Base-by-base conservation (phyloP, 139 green algal genomes). In the Asterochloris erici region DNA sequence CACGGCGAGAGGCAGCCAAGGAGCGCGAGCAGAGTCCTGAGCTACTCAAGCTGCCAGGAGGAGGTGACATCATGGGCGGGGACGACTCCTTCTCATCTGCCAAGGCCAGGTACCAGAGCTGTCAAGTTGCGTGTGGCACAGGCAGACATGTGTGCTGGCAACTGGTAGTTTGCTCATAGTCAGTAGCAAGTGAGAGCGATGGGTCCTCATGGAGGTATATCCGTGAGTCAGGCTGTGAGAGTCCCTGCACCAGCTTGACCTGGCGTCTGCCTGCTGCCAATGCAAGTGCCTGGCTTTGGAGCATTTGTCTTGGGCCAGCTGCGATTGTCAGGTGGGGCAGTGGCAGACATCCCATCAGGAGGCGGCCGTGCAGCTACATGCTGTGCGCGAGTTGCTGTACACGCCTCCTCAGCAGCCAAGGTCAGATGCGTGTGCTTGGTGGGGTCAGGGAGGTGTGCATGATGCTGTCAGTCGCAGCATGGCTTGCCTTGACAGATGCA, bases 31-130 rank as follows among this genome's bases (percentile, higher is more conserved):
- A 80, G 14, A 91, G 85, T 23, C 90, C 91, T 11, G 91, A 94
- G 28, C 60, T 87, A 0, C 75, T 83, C 29, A 71, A 74, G 17
- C 79, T 92, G 10, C 84, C 86, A 27, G 89, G 89, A 10, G 91
- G 90, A 23, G 87, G 87, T 0, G 86, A 91, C 74, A 85, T 93
- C 21, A 91, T 92, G 88, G 89, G 90, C 10, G 86, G 84, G 14
- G 85, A 86, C 21, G 90, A 94, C 79, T 91, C 87, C 0, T 91
- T 93, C 74, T 84, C 74, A 26, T 89, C 88, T 17, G 91, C 90
- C 15, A 89, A 87, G 71, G 87, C 88, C 73, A 87, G 91, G 91
- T 92, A 24, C 29, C 82, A 21, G 6, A 9, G 14, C n/a, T 47
- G 73, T n/a, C 17, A 17, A 61, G n/a, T 21, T 70, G 47, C 10